Evolutionary conservation across 192 early-diverging fungal species (phyloP), one percentile per base, ranked within the genome.

Genomic region (Backusella sp.): DNA sequence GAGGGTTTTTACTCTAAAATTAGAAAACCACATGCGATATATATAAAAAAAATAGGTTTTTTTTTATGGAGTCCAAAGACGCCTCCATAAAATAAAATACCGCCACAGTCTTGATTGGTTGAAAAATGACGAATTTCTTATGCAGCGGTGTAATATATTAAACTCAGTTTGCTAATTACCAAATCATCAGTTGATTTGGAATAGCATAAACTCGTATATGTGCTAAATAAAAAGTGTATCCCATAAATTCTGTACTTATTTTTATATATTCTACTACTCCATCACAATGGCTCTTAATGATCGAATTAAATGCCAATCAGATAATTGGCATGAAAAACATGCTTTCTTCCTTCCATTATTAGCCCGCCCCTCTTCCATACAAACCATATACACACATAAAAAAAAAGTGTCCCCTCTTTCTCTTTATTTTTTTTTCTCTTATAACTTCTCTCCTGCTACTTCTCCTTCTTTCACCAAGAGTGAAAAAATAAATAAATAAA

Each of bases 21-120:
- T 62, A 62, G 56, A 62, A 62, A n/a, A 23, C 26, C 56, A 62
- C 56, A 62, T 62, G 56, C 56, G 21, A 62, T 62, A 28, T 62
- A 62, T 62, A 62, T 59, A 39, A 9, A 21, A 4, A 62, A 62
- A 62, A 28, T 62, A 28, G 56, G 23, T 62, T 28, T 28, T 32
- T 32, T 21, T 62, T 23, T 28, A 23, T 62, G 26, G 21, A 62
- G 26, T 62, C 9, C 9, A 62, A 62, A 12, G 23, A 28, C 56
- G 53, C 11, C 56, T 28, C 56, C 56, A 62, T 62, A 62, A 28
- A 62, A 26, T 28, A 62, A 14, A 12, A 5, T 4, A 62, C 26
- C 26, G 56, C 56, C 56, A 62, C 56, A 62, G 11, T 14, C 23
- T 12, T 62, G 56, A 62, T 62, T 62, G 56, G 56, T 28, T 26